Evolutionary conservation across 345 rosid genomes (phyloP).

Genomic region (Hypericum perforatum): DNA sequence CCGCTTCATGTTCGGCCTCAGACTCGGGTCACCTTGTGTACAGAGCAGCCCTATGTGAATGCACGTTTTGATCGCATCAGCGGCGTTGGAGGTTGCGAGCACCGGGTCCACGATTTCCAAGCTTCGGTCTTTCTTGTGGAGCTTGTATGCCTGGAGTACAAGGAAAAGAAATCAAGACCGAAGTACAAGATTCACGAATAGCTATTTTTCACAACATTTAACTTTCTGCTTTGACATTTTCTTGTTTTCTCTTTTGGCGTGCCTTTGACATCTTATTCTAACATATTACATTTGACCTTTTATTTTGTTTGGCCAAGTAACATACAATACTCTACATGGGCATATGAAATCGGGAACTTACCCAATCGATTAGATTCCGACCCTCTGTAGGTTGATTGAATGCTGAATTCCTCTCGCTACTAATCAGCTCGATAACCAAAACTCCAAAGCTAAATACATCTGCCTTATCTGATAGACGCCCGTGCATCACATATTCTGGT

Average conservation of each 20-base stretch:
- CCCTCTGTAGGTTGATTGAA: conserved; percentile 40
- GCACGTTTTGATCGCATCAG: conserved; percentile 52
- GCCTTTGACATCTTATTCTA: no score
- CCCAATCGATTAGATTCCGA: conserved; percentile 84
- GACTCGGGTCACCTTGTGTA: conserved; percentile 65
- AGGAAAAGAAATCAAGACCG: no score
- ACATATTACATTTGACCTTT: no score
- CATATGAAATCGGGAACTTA: conserved; percentile 21
- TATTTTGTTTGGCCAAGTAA: no score
- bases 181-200: no score
- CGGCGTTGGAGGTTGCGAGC: conserved; percentile 38
- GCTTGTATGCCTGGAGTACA: conserved; percentile 50
- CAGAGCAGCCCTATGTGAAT: conserved; percentile 82
- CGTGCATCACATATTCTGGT: conserved; percentile 87
- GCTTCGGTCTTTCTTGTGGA: conserved; percentile 53
- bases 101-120: conserved; percentile 59
- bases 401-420: conserved; percentile 66
- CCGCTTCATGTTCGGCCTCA: conserved; percentile 59
- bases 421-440: conserved; percentile 72
- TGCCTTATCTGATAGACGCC: conserved; percentile 67
- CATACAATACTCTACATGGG: no score
- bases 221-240: conserved; percentile 9
- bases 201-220: background rate
- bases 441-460: conserved; percentile 98
- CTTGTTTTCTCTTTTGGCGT: no score